Conservation (phyloP, 768 basidiomycete species). For the Nidularia sp. region DNA sequence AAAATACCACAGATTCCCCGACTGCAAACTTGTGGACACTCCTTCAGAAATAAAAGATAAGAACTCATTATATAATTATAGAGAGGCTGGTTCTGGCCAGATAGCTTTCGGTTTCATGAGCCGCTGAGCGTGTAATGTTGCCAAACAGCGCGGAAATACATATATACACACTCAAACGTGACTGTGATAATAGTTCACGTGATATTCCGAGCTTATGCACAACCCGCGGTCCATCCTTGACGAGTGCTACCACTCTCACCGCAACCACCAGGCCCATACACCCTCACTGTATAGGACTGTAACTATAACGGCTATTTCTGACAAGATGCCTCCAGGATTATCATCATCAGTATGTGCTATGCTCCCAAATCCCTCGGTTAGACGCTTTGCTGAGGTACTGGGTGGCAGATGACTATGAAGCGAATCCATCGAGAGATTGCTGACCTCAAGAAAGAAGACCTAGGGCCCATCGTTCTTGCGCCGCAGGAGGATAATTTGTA, state of each 20-base stretch:
- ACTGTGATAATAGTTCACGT: not conserved
- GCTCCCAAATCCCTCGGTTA: not conserved
- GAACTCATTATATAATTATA: too few relatives aligned
- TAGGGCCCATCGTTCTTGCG: conserved; percentile 65
- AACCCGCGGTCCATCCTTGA: not conserved
- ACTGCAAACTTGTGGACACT: too few relatives aligned
- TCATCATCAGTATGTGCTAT: conserved; percentile 1
- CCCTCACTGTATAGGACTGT: not conserved
- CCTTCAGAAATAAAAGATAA: too few relatives aligned
- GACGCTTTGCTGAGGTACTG: not conserved
- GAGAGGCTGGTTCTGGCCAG: too few relatives aligned
- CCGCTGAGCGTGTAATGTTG: too few relatives aligned
- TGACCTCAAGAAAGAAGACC: conserved; percentile 79
- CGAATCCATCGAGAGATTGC: conserved; percentile 81
- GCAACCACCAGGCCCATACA: not conserved
- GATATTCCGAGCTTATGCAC: not conserved
- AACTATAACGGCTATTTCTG: not conserved
- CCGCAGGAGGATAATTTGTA: conserved; percentile 66
- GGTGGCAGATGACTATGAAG: conserved; percentile 57
- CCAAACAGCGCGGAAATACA: too few relatives aligned
- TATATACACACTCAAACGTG: not conserved
- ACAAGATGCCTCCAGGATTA: conserved; percentile 1
- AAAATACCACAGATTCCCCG: too few relatives aligned
- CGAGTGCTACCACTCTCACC: not conserved
- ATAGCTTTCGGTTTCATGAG: too few relatives aligned